Base-by-base conservation (phyloP, 164 flowering plant genomes). In the Piper longum region DNA sequence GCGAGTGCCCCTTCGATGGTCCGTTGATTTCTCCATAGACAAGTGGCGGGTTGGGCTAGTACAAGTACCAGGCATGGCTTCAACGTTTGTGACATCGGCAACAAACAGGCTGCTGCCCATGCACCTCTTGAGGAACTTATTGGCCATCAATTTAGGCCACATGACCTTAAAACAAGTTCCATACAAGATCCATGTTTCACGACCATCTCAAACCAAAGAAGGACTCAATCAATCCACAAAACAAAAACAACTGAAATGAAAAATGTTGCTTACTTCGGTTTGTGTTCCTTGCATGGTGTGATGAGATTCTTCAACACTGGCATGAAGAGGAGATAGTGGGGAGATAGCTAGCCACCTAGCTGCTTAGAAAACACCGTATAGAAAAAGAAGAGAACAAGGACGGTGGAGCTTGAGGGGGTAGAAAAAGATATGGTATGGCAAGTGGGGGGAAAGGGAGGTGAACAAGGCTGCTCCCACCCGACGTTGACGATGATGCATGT, bases 141-240 rank as follows among this genome's bases (percentile, higher is more conserved):
- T 81, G 6, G 76, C 86, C 18, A 85, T 79, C 57, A 82, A 71
- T 67, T 74, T 75, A 13, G 84, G 86, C 91, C 91, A 83, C 82
- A 81, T 83, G 70, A 82, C 79, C 85, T 84, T 62, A 16, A 5
- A 26, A 26, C 36, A 26, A 26, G 36, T 26, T 26, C 2, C 2
- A 1, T 0, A 26, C 36, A 26, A 26, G 36, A 2, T 2, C 36
- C 36, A 26, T 26, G 36, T 26, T 26, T 26, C 36, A 26, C 36
- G 1, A 26, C 36, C 36, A 26, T 26, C 36, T 26, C 36, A 26
- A 26, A 26, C 36, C 36, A 26, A 26, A 26, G 36, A 26, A 26
- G 36, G 36, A 26, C 36, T 26, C 61, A 16, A 5, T 67, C 70
- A 59, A 26, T 26, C 36, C 36, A 26, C 36, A 26, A 26, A 26